Evolutionary conservation across 495 filamentous ascomycete species (phyloP).

Genomic region (Xylaria cubensis): DNA sequence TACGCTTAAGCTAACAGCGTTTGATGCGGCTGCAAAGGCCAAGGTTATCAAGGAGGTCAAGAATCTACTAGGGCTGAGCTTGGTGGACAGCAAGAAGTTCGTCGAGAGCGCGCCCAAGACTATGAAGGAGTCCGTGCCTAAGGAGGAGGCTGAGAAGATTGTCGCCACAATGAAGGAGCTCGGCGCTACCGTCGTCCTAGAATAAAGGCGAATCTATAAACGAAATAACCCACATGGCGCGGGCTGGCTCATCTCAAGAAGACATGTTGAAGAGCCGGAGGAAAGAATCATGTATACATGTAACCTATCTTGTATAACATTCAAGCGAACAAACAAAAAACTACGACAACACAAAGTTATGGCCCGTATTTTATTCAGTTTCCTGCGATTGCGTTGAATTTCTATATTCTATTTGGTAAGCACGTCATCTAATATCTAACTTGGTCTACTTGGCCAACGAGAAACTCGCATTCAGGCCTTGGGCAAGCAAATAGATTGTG

Average conservation of each 20-base stretch:
- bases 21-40: slow-evolving; percentile 88
- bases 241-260: slow-evolving; percentile 26
- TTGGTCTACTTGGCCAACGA: slow-evolving; percentile 19
- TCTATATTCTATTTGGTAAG: not conserved
- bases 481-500: slow-evolving; percentile 49
- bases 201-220: slow-evolving; percentile 59
- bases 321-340: slow-evolving; percentile 26
- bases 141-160: slow-evolving; percentile 99
- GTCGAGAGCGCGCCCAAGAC: slow-evolving; percentile 96
- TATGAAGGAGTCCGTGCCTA: slow-evolving; percentile 97
- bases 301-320: slow-evolving; percentile 45
- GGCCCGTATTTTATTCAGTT: not conserved
- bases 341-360: slow-evolving; percentile 22
- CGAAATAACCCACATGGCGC: not conserved
- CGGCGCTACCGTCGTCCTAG: slow-evolving; percentile 86
- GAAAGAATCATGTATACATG: slow-evolving; percentile 39
- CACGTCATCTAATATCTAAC: not conserved
- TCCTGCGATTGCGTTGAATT: not conserved
- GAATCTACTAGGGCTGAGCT: slow-evolving; percentile 87
- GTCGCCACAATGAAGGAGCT: slow-evolving; percentile 90
- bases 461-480: slow-evolving; percentile 39
- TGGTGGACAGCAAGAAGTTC: slow-evolving; percentile 99
- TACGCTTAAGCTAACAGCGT: slow-evolving; percentile 87
- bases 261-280: slow-evolving; percentile 17
- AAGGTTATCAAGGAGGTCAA: slow-evolving; percentile 99